A percentile compares a stretch with the other conserved stretches of the same genome.
These are phyloP conservation scores for Xanthoceras sorbifolium DNA, from an alignment of 345 rosid species.

Conservation along the genomic window DNA sequence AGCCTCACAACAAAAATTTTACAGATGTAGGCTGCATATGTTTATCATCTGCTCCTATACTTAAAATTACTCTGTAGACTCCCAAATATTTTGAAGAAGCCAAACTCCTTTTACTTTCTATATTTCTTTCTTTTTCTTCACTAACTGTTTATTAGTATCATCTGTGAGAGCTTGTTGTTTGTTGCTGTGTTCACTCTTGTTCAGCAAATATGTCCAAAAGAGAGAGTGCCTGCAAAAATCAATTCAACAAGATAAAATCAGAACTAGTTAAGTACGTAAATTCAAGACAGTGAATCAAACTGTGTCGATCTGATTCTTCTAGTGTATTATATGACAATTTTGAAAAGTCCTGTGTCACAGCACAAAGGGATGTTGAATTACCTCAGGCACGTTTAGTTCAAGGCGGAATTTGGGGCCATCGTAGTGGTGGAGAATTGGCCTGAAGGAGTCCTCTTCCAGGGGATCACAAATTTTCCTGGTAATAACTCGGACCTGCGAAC, in stretches of 20 bases:
- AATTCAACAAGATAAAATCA: not conserved
- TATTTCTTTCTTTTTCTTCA: conserved; percentile 6
- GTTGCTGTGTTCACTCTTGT: conserved; percentile 38
- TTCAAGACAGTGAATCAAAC: not conserved
- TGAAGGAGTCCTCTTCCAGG: conserved; percentile 94
- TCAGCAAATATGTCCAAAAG: conserved; percentile 85
- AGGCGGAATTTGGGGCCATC: conserved; percentile 99
- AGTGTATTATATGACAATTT: too few relatives aligned
- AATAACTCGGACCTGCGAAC: conserved; percentile 60
- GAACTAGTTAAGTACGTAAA: not conserved
- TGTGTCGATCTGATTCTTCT: not conserved
- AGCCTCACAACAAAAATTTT: conserved; percentile 21
- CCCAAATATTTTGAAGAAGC: not conserved
- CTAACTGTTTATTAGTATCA: conserved; percentile 6
- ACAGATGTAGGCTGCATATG: conserved; percentile 16
- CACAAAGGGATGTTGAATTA: too few relatives aligned
- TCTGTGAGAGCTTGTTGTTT: conserved; percentile 14
- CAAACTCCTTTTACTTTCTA: not conserved
- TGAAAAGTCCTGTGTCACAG: too few relatives aligned
- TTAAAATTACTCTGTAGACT: not conserved
- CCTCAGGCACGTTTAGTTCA: conserved; percentile 93
- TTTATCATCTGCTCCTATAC: not conserved
- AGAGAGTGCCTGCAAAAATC: conserved; percentile 65
- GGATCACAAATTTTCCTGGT: conserved; percentile 87
- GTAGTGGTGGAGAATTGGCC: conserved; percentile 96